A percentile compares a stretch with the other conserved stretches of the same genome.
These are phyloP conservation scores for Kodamaea fukazawae DNA, from an alignment of 805 yeast genomes.

Conservation along the genomic window DNA sequence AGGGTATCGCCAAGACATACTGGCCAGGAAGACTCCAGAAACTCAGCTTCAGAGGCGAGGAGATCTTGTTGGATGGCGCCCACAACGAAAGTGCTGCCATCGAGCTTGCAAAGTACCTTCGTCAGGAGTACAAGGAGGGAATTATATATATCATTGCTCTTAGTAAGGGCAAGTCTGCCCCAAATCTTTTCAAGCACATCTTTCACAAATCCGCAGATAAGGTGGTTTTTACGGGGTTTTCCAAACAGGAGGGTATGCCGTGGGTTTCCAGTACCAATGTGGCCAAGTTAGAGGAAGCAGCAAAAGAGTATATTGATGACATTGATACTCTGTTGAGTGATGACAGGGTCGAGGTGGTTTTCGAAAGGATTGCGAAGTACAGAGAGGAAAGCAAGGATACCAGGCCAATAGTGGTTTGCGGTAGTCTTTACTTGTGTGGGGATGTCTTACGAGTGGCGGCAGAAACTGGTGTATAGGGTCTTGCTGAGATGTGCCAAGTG, in stretches of 20 bases:
- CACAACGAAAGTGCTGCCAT: constrained; percentile 84
- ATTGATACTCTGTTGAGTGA: constrained; percentile 12
- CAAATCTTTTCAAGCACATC: constrained; percentile 49
- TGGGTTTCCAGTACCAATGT: constrained; percentile 65
- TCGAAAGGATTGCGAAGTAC: constrained; percentile 12
- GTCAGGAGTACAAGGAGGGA: constrained; percentile 20
- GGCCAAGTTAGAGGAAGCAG: constrained; percentile 26
- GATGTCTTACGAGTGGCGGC: constrained; percentile 29
- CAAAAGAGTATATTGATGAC: constrained; percentile 22
- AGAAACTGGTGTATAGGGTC: background rate
- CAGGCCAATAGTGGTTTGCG: constrained; percentile 38
- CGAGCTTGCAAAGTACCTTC: constrained; percentile 60
- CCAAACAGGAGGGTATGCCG: constrained; percentile 85
- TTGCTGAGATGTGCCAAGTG: no score
- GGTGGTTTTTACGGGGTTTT: constrained; percentile 62
- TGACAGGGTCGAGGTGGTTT: constrained; percentile 13
- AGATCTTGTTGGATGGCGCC: constrained; percentile 80
- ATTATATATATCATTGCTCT: constrained; percentile 68
- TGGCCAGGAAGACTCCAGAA: constrained; percentile 92
- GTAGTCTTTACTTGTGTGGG: constrained; percentile 42
- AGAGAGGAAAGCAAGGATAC: constrained; percentile 18
- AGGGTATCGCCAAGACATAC: constrained; percentile 52
- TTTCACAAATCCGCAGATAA: constrained; percentile 47
- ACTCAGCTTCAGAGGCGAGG: constrained; percentile 16
- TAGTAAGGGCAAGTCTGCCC: constrained; percentile 67